phyloP scores from a whole-genome alignment of 2,329 filamentous ascomycete species.

The Penicillium sp. region DNA sequence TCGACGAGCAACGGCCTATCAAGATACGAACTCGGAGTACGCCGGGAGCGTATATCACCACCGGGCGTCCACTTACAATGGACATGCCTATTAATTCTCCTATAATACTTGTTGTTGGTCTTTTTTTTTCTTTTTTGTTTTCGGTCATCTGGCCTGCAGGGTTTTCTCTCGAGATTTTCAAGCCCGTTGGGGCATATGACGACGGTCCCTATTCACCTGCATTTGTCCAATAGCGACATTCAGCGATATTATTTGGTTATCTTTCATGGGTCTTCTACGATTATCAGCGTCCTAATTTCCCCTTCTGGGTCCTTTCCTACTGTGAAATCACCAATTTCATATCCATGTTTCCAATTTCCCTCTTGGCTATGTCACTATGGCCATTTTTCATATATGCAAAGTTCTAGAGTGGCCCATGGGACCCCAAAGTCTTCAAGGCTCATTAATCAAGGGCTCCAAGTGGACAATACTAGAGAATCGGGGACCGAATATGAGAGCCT shows the following conservation, averaged over 20 bases:
- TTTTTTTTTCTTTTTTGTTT: not conserved
- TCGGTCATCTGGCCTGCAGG: not conserved
- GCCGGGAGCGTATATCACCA: constrained; percentile 51
- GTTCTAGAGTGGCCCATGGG: not conserved
- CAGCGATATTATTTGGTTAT: not conserved
- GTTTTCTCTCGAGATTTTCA: not conserved
- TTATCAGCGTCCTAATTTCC: not conserved
- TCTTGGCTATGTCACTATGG: not conserved
- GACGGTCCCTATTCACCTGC: not conserved
- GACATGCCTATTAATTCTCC: constrained; percentile 39
- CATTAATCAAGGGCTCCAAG: not conserved
- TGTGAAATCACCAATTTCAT: not conserved
- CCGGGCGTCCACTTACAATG: constrained; percentile 43
- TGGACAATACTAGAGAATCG: not conserved
- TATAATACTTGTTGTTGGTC: not conserved
- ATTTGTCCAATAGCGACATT: not conserved
- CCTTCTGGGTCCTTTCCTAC: not conserved
- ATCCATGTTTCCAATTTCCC: not conserved
- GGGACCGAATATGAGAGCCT: not conserved
- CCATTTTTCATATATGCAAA: not conserved
- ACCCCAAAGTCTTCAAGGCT: not conserved
- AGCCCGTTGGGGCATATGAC: not conserved
- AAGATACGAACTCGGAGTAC: constrained; percentile 58
- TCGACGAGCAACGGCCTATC: constrained; percentile 73
- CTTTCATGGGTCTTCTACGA: not conserved